Conservation (phyloP, 768 basidiomycete species). For the Naematelia encephala region DNA sequence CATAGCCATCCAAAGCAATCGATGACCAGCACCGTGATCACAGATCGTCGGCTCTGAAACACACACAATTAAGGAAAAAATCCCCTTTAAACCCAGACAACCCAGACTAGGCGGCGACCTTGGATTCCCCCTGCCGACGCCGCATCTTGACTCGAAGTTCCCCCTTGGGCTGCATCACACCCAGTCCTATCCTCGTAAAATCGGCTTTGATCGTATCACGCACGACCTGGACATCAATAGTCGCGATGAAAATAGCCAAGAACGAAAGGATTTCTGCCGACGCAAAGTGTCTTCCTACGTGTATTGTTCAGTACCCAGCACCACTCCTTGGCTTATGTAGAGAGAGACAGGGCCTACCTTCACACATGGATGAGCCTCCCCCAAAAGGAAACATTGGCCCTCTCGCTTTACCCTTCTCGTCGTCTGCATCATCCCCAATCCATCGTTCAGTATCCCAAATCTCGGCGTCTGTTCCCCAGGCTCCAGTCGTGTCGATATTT, state of each 20-base stretch:
- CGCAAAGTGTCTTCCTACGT: slow-evolving; percentile 31
- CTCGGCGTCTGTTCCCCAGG: slow-evolving; percentile 21
- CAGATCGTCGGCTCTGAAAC: no score
- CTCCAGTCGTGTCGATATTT: slow-evolving; percentile 7
- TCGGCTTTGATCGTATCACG: slow-evolving; percentile 18
- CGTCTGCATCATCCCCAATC: no score
- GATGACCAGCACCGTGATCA: no score
- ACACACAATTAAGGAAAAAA: no score
- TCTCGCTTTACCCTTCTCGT: slow-evolving; percentile 5
- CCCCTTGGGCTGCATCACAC: slow-evolving; percentile 22
- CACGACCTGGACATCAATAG: slow-evolving; percentile 13
- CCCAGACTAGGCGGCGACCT: no score
- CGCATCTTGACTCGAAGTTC: slow-evolving; percentile 14
- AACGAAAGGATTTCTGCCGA: slow-evolving; percentile 31
- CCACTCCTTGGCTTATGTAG: no score
- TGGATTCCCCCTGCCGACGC: neutral
- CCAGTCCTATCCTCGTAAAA: slow-evolving; percentile 18
- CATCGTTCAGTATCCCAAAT: slow-evolving; percentile 21
- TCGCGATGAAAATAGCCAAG: slow-evolving; percentile 16
- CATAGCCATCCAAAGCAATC: no score
- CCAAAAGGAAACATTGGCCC: slow-evolving; percentile 32
- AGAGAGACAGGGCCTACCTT: neutral
- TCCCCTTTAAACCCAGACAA: no score
- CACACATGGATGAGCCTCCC: slow-evolving; percentile 35
- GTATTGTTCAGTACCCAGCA: no score